These are phyloP conservation scores for Phenoliferia sp. DNA, from an alignment of 1,284 basidiomycete species.

Conservation along the genomic window DNA sequence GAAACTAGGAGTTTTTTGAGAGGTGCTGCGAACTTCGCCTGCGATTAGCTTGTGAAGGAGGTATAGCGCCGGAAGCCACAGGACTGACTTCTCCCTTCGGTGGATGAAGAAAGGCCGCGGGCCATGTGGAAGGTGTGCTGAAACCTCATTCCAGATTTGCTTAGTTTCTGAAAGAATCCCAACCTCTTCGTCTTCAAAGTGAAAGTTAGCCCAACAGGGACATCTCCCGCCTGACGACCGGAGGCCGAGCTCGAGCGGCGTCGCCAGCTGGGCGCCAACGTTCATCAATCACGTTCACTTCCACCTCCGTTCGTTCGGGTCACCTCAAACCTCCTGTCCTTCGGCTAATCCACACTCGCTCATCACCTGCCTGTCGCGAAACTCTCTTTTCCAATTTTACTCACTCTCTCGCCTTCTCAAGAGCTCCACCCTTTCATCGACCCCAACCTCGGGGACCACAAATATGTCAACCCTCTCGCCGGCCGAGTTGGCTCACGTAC, in stretches of 20 bases:
- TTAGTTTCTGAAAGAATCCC: too few relatives aligned
- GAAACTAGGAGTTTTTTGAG: too few relatives aligned
- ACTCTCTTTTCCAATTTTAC: not conserved
- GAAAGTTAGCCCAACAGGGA: too few relatives aligned
- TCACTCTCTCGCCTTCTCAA: not conserved
- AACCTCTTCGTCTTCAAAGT: too few relatives aligned
- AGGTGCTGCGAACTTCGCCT: too few relatives aligned
- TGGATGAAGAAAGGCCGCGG: too few relatives aligned
- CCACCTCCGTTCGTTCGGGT: not conserved
- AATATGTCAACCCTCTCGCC: not conserved
- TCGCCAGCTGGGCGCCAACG: too few relatives aligned
- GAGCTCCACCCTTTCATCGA: not conserved
- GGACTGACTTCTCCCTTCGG: too few relatives aligned
- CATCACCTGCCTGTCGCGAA: not conserved
- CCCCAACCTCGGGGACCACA: not conserved
- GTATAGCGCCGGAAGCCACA: too few relatives aligned
- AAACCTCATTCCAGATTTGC: too few relatives aligned
- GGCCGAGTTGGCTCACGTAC: not conserved
- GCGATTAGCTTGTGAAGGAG: too few relatives aligned
- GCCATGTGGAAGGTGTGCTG: too few relatives aligned
- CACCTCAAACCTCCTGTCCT: not conserved
- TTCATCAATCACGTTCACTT: not conserved
- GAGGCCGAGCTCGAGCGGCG: not conserved
- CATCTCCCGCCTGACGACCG: not conserved
- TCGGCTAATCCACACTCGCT: not conserved